These are phyloP conservation scores for Pelargonium citronellum DNA, from an alignment of 441 rosid genomes.

Conservation along the genomic window DNA sequence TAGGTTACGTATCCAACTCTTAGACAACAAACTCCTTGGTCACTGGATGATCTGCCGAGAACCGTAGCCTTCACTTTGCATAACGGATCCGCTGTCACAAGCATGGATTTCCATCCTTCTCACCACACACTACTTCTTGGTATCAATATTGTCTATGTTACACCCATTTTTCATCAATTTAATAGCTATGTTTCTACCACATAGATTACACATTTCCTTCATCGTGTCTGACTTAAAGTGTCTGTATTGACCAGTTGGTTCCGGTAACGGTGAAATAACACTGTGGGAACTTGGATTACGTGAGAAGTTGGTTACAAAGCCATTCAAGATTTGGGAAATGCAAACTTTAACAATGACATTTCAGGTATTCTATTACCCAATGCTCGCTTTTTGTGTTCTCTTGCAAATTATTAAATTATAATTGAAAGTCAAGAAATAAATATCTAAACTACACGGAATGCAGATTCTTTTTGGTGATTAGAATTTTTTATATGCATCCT, in stretches of 20 bases:
- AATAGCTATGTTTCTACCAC: conserved; percentile 11
- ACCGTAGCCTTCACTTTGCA: conserved; percentile 41
- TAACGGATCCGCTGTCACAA: conserved; percentile 64
- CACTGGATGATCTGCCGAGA: conserved; percentile 73
- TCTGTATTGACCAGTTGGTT: conserved; percentile 60
- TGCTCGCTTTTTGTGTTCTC: not conserved
- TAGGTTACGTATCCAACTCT: conserved; percentile 49
- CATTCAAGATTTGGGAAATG: conserved; percentile 71
- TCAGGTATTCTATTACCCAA: conserved; percentile 44
- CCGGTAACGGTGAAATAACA: conserved; percentile 67
- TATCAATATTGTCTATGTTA: conserved; percentile 15
- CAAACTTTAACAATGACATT: conserved; percentile 39
- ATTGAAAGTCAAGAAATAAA: not conserved
- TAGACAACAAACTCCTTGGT: conserved; percentile 61
- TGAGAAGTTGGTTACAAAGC: conserved; percentile 62
- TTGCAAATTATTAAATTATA: not conserved
- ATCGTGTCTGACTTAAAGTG: conserved; percentile 25
- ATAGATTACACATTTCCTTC: not conserved
- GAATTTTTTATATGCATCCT: not conserved
- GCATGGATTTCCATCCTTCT: conserved; percentile 79
- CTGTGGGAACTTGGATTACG: conserved; percentile 67
- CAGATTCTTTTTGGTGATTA: not conserved
- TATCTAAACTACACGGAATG: not conserved
- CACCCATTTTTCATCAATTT: conserved; percentile 1
- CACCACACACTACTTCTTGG: conserved; percentile 76